Conservation (phyloP, 495 filamentous ascomycete species). For the Mytilinidion resinicola region DNA sequence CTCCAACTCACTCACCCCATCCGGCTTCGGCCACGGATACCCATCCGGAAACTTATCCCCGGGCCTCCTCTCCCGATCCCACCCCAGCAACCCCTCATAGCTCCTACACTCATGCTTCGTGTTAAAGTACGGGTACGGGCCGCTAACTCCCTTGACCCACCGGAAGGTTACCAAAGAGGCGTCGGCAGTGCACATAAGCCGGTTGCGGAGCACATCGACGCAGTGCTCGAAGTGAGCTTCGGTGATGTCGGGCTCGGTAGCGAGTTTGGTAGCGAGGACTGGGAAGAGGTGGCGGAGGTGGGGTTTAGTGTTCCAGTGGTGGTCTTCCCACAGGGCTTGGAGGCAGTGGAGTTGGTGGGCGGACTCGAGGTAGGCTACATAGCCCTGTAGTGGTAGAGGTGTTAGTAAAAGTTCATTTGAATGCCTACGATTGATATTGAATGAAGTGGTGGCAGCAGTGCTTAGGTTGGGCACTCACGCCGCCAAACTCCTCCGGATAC, state of each 20-base stretch:
- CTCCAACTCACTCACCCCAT: neutral
- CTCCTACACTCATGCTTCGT: neutral
- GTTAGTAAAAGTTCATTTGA: neutral
- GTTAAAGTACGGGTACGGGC: neutral
- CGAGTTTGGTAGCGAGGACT: neutral
- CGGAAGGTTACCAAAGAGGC: neutral
- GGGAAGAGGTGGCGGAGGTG: neutral
- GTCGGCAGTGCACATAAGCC: neutral
- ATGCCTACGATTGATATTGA: neutral
- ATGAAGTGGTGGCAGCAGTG: neutral
- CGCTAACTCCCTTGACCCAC: neutral
- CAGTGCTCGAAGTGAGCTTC: constrained; percentile 1
- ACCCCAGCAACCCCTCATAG: neutral
- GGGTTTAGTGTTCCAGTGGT: neutral
- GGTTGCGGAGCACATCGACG: neutral
- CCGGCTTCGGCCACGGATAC: neutral
- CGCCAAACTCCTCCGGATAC: neutral
- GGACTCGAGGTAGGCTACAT: neutral
- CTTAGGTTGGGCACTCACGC: neutral
- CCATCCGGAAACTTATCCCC: neutral
- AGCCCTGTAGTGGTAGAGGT: too few relatives aligned
- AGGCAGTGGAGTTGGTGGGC: constrained; percentile 1
- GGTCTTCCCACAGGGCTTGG: neutral
- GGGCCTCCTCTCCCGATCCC: neutral
- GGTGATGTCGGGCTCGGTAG: neutral